Base-by-base conservation (phyloP, 352 stramenopile species). In the Pythium pectinolyticum region DNA sequence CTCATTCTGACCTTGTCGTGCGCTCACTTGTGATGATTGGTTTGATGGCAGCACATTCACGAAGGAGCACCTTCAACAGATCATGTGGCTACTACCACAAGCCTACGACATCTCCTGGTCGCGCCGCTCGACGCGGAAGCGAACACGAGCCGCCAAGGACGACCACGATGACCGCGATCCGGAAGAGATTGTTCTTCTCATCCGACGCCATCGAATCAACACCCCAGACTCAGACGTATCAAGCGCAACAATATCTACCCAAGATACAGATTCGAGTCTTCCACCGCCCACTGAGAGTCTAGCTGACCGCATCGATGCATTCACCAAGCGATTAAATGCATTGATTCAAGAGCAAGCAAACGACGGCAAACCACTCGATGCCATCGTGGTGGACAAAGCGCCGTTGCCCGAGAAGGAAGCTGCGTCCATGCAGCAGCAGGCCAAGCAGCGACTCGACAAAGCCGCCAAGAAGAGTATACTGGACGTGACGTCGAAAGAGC, bases 1-100 rank as follows among this genome's bases (percentile, higher is more conserved):
- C 40, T 12, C n/a, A 30, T 30, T 34, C 39, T 45, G 50, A 61
- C 30, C 48, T 57, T 27, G 32, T 40, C 40, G 9, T 48, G 6
- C 12, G 17, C 8, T 30, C 5, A 15, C 41, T 51, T 17, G 14
- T 55, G 9, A 59, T 7, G 27, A 24, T 22, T 54, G 2, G 2
- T 28, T 30, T 14, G 47, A 35, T 53, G 8, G 57, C 40, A 80
- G 77, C 22, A 75, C 58, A 20, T 84, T 91, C 35, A 79, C 68
- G 34, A 54, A 75, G 27, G 61, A 73, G 45, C 75, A 89, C 45
- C 46, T 91, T 19, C 78, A 81, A 52, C 75, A 89, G 69, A 82
- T 88, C 35, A 27, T 89, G 40, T 70, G 72, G 61, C 34, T 91
- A 10, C 45, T 86, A 10, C 82, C 82, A 0, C 66, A 64, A 6